Evolutionary conservation across 176 grass and related monocot species (phyloP).

Genomic region (Secale cereale): DNA sequence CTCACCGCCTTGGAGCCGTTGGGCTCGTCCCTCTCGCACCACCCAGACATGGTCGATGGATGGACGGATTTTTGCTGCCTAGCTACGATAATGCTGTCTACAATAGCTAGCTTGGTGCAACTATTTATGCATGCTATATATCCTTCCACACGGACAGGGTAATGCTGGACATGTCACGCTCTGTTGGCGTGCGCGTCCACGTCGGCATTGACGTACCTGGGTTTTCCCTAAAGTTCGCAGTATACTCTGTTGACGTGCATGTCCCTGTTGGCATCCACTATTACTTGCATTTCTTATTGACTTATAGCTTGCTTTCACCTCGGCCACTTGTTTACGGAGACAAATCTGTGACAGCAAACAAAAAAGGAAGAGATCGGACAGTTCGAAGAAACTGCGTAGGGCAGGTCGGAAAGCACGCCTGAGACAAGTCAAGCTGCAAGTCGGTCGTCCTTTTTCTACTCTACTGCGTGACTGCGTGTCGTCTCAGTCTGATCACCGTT

Average conservation of each 20-base stretch:
- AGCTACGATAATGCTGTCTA: neutral
- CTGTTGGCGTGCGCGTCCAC: neutral
- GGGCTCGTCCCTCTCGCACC: neutral
- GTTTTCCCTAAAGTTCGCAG: neutral
- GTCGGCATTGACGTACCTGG: neutral
- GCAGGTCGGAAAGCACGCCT: neutral
- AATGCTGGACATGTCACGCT: neutral
- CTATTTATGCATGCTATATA: neutral
- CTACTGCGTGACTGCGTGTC: neutral
- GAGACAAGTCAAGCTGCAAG: neutral
- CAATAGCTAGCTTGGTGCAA: neutral
- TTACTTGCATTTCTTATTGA: no score
- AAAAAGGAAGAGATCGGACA: neutral
- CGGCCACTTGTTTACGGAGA: neutral
- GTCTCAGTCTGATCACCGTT: no score
- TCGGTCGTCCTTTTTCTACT: neutral
- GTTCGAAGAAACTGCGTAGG: neutral
- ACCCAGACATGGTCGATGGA: neutral
- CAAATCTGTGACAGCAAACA: neutral
- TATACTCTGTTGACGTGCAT: neutral
- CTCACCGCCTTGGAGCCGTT: conserved; percentile 26
- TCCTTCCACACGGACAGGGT: no score
- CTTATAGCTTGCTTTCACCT: no score
- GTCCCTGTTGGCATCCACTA: neutral
- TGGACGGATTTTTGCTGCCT: neutral